Evolutionary conservation across 306 rosid species (phyloP).

Genomic region (Trifolium dubium): DNA sequence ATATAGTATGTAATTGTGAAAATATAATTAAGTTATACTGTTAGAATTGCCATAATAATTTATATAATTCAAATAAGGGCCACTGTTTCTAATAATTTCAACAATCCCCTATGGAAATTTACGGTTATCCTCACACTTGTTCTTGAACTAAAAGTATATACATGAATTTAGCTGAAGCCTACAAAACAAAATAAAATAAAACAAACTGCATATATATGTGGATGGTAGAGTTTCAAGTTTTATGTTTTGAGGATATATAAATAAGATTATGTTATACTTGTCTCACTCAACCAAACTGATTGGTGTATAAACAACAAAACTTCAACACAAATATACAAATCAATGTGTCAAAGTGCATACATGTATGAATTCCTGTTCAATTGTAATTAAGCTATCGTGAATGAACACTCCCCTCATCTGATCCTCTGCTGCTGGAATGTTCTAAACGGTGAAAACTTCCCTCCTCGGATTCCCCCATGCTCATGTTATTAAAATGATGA

Average conservation of each 20-base stretch:
- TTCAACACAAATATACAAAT: constrained; percentile 37
- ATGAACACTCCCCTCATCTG: constrained; percentile 25
- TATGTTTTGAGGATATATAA: constrained; percentile 25
- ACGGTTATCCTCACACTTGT: constrained; percentile 35
- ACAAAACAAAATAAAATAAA: constrained; percentile 28
- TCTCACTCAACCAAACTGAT: constrained; percentile 30
- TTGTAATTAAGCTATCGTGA: not conserved
- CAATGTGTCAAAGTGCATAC: constrained; percentile 35
- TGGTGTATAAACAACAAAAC: constrained; percentile 27
- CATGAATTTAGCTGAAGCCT: constrained; percentile 36
- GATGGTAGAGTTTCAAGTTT: constrained; percentile 35
- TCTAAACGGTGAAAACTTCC: constrained; percentile 26
- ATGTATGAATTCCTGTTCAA: constrained; percentile 18
- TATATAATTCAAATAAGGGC: constrained; percentile 36
- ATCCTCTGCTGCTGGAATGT: constrained; percentile 37
- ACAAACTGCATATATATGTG: constrained; percentile 5
- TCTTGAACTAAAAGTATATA: constrained; percentile 33
- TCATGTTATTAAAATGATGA: constrained; percentile 9
- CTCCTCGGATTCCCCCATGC: constrained; percentile 28
- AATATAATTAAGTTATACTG: constrained; percentile 13
- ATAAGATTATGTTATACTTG: constrained; percentile 16
- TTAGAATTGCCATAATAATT: constrained; percentile 28
- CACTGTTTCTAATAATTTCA: constrained; percentile 26
- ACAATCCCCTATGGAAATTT: constrained; percentile 38
- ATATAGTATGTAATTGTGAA: constrained; percentile 17